Evolutionary conservation across 2,329 filamentous ascomycete genomes (phyloP), one percentile per base, ranked within the genome.

Genomic region (Neofusicoccum laricinum): DNA sequence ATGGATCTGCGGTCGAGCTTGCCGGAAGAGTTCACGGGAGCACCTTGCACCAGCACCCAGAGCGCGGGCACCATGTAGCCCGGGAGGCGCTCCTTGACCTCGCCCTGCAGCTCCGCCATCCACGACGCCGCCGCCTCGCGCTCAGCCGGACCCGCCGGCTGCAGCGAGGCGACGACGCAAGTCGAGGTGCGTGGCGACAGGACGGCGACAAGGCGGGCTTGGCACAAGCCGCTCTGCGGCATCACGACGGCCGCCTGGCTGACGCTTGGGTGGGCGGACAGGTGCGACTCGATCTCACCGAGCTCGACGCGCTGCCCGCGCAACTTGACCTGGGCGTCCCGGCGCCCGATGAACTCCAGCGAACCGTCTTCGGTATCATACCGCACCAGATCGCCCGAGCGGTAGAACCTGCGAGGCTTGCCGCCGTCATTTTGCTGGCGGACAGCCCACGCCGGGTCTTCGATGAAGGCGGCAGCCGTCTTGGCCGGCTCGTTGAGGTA

Each of bases 11-110:
- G 38, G 61, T 78, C 74, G 17, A 75, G 68, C 66, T 79, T 79
- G 7, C 70, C 77, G 5, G 77, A 77, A 3, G 70, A 70, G 3
- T 71, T 72, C 45, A 73, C 69, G 0, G 76, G 78, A 15, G 79
- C 68, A 50, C 70, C 71, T 34, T 67, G 68, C 5, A 79, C 59
- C 0, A 76, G 75, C 41, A 79, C 73, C 63, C 76, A 79, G 1
- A 76, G 67, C 15, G 72, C 72, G 7, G 78, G 78, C 55, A 79
- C 73, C 77, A 80, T 78, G 65, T 75, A 74, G 32, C 70, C 67
- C 0, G 78, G 76, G 10, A 79, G 50, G 8, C 62, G 48, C 34
- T 69, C 63, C 11, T 64, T 53, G 19, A 69, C 50, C 19, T 63
- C 34, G 25, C 48, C 58, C 30, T 41, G 36, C 19, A 61, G n/a